Conservation (phyloP, 2,329 filamentous ascomycete genomes). For the Helicocarpus griseus region DNA sequence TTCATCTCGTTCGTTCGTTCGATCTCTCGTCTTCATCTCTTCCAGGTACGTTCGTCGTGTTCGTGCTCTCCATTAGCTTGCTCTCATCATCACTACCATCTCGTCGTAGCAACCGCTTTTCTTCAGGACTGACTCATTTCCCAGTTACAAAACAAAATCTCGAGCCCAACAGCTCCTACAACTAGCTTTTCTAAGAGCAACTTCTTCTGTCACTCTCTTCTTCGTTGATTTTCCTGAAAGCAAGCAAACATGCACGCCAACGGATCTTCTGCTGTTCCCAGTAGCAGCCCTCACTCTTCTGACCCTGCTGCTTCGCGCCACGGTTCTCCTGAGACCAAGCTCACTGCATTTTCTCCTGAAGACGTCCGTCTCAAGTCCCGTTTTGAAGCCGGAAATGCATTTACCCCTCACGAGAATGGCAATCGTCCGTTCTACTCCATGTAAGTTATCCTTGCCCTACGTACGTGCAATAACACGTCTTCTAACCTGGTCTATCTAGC, state of each 20-base stretch:
- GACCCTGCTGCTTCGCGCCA: conserved; percentile 48
- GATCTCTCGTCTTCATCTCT: not conserved
- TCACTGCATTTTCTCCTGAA: conserved; percentile 56
- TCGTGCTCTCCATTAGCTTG: not conserved
- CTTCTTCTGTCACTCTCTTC: not conserved
- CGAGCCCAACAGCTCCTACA: not conserved
- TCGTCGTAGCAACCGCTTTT: not conserved
- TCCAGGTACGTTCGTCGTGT: too few species aligned
- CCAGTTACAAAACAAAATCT: not conserved
- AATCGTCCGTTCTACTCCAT: conserved; percentile 15
- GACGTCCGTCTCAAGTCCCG: conserved; percentile 38
- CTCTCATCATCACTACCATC: conserved; percentile 5
- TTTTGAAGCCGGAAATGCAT: conserved; percentile 10
- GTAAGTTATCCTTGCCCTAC: conserved; percentile 13
- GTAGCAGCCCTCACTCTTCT: conserved; percentile 30
- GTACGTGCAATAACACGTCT: conserved; percentile 6
- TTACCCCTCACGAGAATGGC: conserved; percentile 8
- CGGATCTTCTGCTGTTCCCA: conserved; percentile 19
- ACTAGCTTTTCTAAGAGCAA: not conserved
- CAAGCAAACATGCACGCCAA: conserved; percentile 17
- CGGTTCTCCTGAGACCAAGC: conserved; percentile 54
- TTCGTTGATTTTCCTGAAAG: not conserved
- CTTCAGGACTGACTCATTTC: not conserved
- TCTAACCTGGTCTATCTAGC: not conserved
- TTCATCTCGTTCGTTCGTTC: not conserved